Conservation (phyloP, 139 green algal genomes). For the Coelastrella sp. region DNA sequence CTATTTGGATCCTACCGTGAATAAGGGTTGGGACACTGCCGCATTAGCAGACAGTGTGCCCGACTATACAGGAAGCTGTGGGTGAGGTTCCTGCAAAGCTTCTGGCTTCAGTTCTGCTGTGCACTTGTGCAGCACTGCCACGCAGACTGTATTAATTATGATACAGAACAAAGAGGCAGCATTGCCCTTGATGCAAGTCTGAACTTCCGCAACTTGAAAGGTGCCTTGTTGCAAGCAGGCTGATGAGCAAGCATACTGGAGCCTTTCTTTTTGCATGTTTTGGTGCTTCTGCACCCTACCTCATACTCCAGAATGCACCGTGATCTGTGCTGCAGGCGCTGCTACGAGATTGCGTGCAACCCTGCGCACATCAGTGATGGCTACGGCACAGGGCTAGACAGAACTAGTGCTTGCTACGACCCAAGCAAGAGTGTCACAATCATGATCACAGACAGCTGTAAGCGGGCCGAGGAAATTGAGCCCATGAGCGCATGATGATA, state of each 20-base stretch:
- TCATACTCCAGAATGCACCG: neutral
- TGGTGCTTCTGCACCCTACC: neutral
- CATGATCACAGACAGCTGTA: conserved; percentile 52
- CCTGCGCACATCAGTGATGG: conserved; percentile 36
- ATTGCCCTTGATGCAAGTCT: too few species aligned
- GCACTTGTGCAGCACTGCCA: too few species aligned
- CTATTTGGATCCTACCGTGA: conserved; percentile 29
- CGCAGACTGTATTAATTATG: too few species aligned
- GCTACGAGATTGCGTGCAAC: conserved; percentile 38
- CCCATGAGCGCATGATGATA: too few species aligned
- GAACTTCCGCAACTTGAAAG: too few species aligned
- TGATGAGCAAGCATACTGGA: neutral
- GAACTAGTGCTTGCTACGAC: conserved; percentile 48
- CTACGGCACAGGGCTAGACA: conserved; percentile 51
- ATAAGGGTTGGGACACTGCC: conserved; percentile 47
- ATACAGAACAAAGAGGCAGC: too few species aligned
- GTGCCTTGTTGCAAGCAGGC: too few species aligned
- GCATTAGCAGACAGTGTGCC: conserved; percentile 35
- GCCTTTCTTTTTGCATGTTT: neutral
- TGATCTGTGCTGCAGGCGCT: conserved; percentile 43
- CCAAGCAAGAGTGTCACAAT: conserved; percentile 39
- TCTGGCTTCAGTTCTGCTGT: too few species aligned
- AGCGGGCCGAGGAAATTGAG: neutral
- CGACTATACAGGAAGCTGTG: conserved; percentile 39
- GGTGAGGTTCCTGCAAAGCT: neutral